Base-by-base conservation (phyloP, 2,329 filamentous ascomycete species). In the Metarhizium guizhouense region DNA sequence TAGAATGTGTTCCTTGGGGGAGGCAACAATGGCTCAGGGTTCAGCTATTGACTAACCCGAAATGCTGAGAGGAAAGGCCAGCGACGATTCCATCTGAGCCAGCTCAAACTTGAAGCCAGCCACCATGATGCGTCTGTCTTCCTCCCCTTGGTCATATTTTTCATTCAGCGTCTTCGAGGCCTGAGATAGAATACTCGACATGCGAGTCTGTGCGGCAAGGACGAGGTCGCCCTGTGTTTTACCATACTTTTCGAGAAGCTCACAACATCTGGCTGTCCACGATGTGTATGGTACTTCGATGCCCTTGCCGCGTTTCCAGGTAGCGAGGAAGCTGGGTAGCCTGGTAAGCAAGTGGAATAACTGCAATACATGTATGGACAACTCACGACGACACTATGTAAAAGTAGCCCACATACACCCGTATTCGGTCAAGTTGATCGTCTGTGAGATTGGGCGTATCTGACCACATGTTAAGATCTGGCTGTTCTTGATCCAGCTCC, bases 31-130 rank as follows among this genome's bases (percentile, higher is more conserved):
- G 18, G n/a, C 11, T 6, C 14, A 18, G n/a, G 18, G n/a, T 20
- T 20, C 14, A 8, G n/a, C 42, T 2, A 6, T 25, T 13, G 13
- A 47, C 58, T 36, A 59, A 65, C 60, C 51, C 25, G 58, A 56
- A 10, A 63, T 60, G 3, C 67, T 63, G 18, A 76, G 57, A 8
- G 67, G 60, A 1, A 61, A 59, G 0, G 72, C 63, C 53, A 80
- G 73, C 2, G 56, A 58, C 6, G 62, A 58, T 45, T 72, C 68
- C 60, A 74, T 72, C 43, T 78, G 73, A n/a, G 62, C 60, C 8
- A 76, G 63, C 59, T 80, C 76, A 3, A 72, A 63, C 56, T 78
- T 75, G 32, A 81, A 69, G 0, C 78, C 78, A 2, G 72, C 66
- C n/a, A 76, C 62, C 57, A 80, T 68, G 18, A 81, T 68, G 3